phyloP scores from a whole-genome alignment of 2,329 filamentous ascomycete genomes.

The Penicillium palitans region DNA sequence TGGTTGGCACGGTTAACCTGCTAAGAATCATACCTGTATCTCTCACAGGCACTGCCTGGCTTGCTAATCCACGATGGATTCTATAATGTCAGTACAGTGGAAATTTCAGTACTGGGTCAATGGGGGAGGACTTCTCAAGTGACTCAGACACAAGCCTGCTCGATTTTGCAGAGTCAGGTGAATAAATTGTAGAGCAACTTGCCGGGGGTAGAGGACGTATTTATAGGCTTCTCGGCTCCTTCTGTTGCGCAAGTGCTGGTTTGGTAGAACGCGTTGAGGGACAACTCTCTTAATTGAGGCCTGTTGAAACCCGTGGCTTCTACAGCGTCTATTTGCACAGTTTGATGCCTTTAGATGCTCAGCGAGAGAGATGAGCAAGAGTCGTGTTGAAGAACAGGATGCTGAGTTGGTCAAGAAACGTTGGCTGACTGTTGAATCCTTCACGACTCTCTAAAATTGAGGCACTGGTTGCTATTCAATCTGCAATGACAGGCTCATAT shows the following conservation, averaged over 20 bases:
- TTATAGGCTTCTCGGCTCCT: background rate
- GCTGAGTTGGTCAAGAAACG: background rate
- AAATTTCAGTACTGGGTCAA: too few relatives aligned
- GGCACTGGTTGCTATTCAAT: background rate
- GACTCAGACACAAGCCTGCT: background rate
- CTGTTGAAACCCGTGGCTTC: background rate
- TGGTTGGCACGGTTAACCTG: background rate
- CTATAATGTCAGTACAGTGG: too few relatives aligned
- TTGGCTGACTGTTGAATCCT: background rate
- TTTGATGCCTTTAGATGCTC: background rate
- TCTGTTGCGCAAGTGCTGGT: background rate
- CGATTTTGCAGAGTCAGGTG: background rate
- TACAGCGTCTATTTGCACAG: background rate
- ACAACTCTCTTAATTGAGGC: background rate
- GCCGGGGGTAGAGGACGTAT: background rate
- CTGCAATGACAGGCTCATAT: background rate
- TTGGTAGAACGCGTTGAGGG: background rate
- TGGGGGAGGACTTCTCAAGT: too few relatives aligned
- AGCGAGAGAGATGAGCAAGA: background rate
- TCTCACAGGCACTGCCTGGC: background rate
- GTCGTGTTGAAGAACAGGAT: background rate
- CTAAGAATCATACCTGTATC: background rate
- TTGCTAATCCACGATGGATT: background rate
- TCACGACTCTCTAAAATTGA: background rate
- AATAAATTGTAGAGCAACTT: background rate